Evolutionary conservation across 2,329 filamentous ascomycete genomes (phyloP), one percentile per base, ranked within the genome.

Genomic region (Bipolaris zeicola): DNA sequence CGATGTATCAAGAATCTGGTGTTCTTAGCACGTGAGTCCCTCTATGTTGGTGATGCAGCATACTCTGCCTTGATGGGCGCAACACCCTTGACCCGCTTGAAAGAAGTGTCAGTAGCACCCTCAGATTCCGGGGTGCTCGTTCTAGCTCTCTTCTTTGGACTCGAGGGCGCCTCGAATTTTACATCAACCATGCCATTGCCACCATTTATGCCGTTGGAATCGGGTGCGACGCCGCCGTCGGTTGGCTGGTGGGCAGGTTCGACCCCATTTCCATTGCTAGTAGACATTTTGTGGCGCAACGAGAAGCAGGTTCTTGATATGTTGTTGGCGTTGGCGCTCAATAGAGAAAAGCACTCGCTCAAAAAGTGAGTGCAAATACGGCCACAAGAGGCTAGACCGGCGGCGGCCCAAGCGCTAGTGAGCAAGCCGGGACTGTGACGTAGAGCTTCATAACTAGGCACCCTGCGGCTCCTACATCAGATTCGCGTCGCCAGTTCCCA

Each of bases 1-100:
- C 66, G 66, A 36, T 67, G 67, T 31, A 77, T 57, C 37, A 77
- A 55, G 51, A 69, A 77, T 58, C 75, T 77, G 48, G 26, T 38
- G 18, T 52, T 56, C 37, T 71, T 63, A 71, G 68, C 65, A 55
- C 44, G 42, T 57, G 41, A 43, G 20, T 26, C 20, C 14, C 46
- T 44, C 37, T 36, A 53, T 28, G 50, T 50, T 45, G 51, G 45
- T 46, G 26, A 36, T 53, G 45, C 34, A 34, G 57, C 82, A 76
- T 77, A 91, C 86, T 92, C 89, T 70, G 84, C 81, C 76, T 92
- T 92, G 74, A 93, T 85, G 7, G 87, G 85, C 18, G 89, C 89
- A 50, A 88, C 79, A 24, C 88, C 89, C 67, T 73, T 79, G 65
- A 64, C 69, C 37, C 74, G 69, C 58, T 76, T 75, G 41, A 60